A percentile compares a stretch with the other conserved stretches of the same genome.
Evolutionary conservation across 768 basidiomycete genomes (phyloP).

Genomic region (Trichaptum fuscoviolaceum): DNA sequence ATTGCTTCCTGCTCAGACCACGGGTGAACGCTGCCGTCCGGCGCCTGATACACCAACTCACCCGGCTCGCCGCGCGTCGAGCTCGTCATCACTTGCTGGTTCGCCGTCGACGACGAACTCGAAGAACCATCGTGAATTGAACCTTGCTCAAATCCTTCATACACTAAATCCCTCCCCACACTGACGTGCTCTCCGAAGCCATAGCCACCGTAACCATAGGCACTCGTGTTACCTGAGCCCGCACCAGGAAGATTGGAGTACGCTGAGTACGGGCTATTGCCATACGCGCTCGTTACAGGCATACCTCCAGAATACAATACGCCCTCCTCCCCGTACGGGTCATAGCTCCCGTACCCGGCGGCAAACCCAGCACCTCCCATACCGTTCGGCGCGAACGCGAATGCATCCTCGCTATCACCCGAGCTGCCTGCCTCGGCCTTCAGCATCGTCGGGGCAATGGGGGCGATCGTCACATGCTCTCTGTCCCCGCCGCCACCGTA

Average conservation of each 20-base stretch:
- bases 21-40: not conserved
- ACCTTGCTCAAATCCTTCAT: not conserved
- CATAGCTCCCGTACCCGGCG: slow-evolving; percentile 28
- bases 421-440: slow-evolving; percentile 48
- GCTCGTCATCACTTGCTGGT: not conserved
- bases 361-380: slow-evolving; percentile 41
- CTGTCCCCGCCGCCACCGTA: slow-evolving; percentile 39
- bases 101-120: too few relatives aligned
- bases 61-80: not conserved
- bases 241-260: not conserved
- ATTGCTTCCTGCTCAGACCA: slow-evolving; percentile 13
- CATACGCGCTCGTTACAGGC: not conserved
- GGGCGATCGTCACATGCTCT: slow-evolving; percentile 64
- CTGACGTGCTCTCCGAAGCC: not conserved
- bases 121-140: not conserved
- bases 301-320: slow-evolving; percentile 12
- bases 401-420: slow-evolving; percentile 16
- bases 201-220: not conserved
- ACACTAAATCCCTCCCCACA: not conserved
- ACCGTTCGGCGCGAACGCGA: slow-evolving; percentile 10
- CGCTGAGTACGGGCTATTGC: not conserved
- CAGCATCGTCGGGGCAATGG: slow-evolving; percentile 76
- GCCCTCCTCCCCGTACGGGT: slow-evolving; percentile 19
- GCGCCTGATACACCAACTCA: not conserved
- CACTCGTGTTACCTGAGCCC: not conserved